Evolutionary conservation across 371 early-diverging fungal genomes (phyloP).

Genomic region (Coemansia sp.): DNA sequence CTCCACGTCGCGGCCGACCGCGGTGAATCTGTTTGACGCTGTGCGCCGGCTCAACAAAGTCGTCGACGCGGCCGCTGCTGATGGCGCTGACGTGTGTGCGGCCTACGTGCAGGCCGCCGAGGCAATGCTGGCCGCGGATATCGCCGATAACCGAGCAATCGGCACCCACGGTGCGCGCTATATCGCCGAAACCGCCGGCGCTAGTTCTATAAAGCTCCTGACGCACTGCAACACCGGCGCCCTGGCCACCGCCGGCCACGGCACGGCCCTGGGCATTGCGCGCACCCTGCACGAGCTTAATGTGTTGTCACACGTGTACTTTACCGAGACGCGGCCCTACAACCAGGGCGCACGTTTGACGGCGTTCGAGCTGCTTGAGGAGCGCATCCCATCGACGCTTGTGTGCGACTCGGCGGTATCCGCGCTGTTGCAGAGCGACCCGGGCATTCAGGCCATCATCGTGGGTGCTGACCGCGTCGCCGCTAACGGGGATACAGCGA

Average conservation of each 20-base stretch:
- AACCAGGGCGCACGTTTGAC: constrained; percentile 96
- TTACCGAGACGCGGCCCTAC: constrained; percentile 97
- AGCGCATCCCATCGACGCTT: constrained; percentile 86
- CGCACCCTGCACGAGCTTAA: constrained; percentile 64
- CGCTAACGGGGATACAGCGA: constrained; percentile 96
- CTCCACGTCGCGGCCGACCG: constrained; percentile 91
- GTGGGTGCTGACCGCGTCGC: constrained; percentile 98
- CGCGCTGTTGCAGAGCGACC: constrained; percentile 65
- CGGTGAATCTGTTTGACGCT: constrained; percentile 95
- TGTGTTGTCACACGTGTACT: constrained; percentile 78
- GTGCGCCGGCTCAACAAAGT: constrained; percentile 64
- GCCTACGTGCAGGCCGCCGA: constrained; percentile 76
- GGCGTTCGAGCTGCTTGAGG: constrained; percentile 92
- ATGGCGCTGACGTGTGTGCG: constrained; percentile 47
- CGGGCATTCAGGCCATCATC: constrained; percentile 73
- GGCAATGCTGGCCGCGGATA: constrained; percentile 81
- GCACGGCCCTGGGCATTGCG: constrained; percentile 88
- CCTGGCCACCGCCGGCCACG: constrained; percentile 82
- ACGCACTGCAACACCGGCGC: constrained; percentile 98
- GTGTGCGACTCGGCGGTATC: constrained; percentile 93
- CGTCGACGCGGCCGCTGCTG: constrained; percentile 39
- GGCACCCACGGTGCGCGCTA: constrained; percentile 79
- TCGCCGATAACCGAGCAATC: constrained; percentile 86
- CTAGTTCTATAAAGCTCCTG: constrained; percentile 59
- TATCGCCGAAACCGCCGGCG: constrained; percentile 18